These are phyloP conservation scores for Knoxdaviesia capensis DNA, from an alignment of 2,329 filamentous ascomycete species.

Conservation along the genomic window DNA sequence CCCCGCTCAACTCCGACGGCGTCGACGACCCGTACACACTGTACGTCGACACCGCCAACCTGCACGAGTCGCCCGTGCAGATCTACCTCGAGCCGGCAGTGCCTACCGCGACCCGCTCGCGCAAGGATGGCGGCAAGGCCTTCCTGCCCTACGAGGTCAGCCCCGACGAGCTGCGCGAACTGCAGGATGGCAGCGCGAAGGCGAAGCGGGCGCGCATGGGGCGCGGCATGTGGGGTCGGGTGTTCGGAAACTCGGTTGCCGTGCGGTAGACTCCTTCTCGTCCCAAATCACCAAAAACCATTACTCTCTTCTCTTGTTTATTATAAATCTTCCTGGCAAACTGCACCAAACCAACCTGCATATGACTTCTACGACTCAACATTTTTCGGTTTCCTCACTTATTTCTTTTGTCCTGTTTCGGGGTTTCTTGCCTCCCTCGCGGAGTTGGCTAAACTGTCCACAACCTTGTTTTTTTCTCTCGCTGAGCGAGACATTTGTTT, in stretches of 20 bases:
- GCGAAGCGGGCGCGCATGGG: slow-evolving; percentile 25
- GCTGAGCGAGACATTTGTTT: slow-evolving; percentile 2
- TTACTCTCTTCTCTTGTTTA: slow-evolving; percentile 4
- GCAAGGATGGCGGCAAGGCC: slow-evolving; percentile 9
- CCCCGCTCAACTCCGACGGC: slow-evolving; percentile 24
- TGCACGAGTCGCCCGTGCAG: slow-evolving; percentile 29
- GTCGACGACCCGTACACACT: slow-evolving; percentile 16
- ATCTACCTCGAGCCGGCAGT: slow-evolving; percentile 19
- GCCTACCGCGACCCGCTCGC: slow-evolving; percentile 14
- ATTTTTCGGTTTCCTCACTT: slow-evolving; percentile 4
- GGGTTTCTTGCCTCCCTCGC: no score
- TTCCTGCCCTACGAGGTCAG: slow-evolving; percentile 36
- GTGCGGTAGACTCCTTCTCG: slow-evolving; percentile 13
- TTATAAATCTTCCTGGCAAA: slow-evolving; percentile 5
- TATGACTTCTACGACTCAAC: no score
- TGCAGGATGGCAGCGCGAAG: slow-evolving; percentile 24
- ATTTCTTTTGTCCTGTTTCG: not conserved
- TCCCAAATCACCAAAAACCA: not conserved
- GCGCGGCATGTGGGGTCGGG: slow-evolving; percentile 31
- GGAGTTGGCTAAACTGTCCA: slow-evolving; percentile 1
- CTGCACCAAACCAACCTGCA: no score
- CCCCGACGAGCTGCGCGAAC: slow-evolving; percentile 26
- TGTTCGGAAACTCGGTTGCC: slow-evolving; percentile 25
- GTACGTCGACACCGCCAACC: slow-evolving; percentile 14
- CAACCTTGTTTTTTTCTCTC: slow-evolving; percentile 3